Percentiles rank a stretch among this genome's conserved stretches.
These are phyloP conservation scores for Daphne laureola DNA, from an alignment of 441 rosid species.

Conservation along the genomic window DNA sequence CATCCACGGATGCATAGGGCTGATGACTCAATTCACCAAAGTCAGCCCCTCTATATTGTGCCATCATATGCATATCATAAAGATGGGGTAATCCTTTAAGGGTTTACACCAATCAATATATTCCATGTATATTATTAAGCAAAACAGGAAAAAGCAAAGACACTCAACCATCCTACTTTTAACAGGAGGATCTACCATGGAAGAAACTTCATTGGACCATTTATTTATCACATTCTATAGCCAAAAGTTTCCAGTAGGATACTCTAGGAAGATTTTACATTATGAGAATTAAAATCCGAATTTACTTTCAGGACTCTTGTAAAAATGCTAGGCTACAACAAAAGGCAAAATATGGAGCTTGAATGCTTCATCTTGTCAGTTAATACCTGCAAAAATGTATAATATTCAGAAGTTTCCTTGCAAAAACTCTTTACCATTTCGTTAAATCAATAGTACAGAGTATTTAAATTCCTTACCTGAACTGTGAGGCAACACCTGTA, in stretches of 20 bases:
- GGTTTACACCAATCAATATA: constrained; percentile 93
- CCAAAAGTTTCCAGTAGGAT: no score
- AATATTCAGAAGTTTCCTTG: no score
- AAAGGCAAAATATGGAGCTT: constrained; percentile 82
- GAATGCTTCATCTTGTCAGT: constrained; percentile 78
- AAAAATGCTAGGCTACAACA: constrained; percentile 43
- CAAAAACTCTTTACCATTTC: no score
- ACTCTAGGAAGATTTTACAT: no score
- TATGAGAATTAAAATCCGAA: no score
- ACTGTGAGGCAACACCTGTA: constrained; percentile 95
- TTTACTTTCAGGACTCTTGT: not conserved
- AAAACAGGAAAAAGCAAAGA: constrained; percentile 6
- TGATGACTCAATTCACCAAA: constrained; percentile 97
- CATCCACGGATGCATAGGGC: constrained; percentile 96
- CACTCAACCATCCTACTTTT: not conserved
- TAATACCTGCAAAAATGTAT: constrained; percentile 43
- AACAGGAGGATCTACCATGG: no score
- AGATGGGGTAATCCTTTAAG: constrained; percentile 92
- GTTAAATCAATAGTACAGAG: not conserved
- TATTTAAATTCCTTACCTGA: constrained; percentile 40
- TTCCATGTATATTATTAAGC: constrained; percentile 80
- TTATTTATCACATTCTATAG: no score
- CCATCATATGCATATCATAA: constrained; percentile 95
- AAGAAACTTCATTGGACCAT: no score
- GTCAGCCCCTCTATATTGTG: constrained; percentile 89